phyloP scores from a whole-genome alignment of 345 rosid species.

The Eucalyptus paniculata region DNA sequence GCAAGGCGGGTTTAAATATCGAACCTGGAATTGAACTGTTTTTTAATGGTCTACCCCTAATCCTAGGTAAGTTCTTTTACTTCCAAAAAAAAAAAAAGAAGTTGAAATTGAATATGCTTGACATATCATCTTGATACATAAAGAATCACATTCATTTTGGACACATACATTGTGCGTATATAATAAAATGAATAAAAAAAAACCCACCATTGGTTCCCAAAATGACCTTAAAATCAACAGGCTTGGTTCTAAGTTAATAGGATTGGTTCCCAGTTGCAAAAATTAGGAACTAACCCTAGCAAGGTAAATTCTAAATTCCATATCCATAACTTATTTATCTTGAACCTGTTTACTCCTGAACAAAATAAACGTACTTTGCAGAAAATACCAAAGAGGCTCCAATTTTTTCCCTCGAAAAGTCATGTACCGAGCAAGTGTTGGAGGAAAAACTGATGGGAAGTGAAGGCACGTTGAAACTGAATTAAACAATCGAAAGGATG shows the following conservation, averaged over 20 bases:
- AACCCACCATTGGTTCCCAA: neutral
- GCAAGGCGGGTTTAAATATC: neutral
- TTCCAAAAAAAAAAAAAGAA: neutral
- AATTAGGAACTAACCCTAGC: neutral
- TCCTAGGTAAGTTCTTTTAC: neutral
- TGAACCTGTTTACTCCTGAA: neutral
- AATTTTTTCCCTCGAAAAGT: neutral
- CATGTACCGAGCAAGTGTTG: neutral
- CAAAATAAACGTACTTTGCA: neutral
- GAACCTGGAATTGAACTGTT: neutral
- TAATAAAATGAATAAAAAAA: neutral
- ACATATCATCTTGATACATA: neutral
- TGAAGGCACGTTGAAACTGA: neutral
- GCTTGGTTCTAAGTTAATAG: neutral
- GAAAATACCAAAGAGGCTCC: rapidly evolving
- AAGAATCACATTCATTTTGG: neutral
- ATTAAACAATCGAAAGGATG: neutral
- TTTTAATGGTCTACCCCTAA: neutral
- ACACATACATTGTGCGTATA: neutral
- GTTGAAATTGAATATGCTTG: neutral
- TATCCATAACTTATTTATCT: neutral
- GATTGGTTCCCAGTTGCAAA: neutral
- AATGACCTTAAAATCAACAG: neutral
- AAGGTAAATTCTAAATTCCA: neutral
- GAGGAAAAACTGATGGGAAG: neutral